phyloP scores from a whole-genome alignment of 169 alveolate genomes.

The Condylostoma magnum region DNA sequence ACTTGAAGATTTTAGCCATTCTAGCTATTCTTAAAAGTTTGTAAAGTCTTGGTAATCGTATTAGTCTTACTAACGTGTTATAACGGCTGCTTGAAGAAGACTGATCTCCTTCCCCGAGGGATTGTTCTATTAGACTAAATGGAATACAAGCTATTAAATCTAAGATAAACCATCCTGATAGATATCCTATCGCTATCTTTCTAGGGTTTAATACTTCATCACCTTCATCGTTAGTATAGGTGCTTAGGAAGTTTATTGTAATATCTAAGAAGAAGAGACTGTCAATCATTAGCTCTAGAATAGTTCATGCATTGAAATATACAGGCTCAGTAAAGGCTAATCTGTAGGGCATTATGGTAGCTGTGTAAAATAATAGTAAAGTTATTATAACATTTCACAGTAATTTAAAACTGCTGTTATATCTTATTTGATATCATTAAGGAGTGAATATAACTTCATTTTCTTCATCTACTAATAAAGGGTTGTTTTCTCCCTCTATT shows the following conservation, averaged over 20 bases:
- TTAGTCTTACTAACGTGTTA: slow-evolving; percentile 39
- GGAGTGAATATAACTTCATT: neutral
- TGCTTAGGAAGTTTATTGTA: neutral
- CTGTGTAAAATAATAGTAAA: slow-evolving; percentile 44
- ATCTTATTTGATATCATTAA: neutral
- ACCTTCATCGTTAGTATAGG: slow-evolving; percentile 1
- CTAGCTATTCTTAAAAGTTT: slow-evolving; percentile 49
- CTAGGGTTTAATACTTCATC: neutral
- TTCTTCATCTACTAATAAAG: neutral
- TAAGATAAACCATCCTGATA: slow-evolving; percentile 14
- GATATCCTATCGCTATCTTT: slow-evolving; percentile 8
- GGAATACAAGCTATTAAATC: slow-evolving; percentile 12
- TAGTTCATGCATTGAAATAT: too few species aligned
- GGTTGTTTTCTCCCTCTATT: neutral
- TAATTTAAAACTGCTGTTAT: too few species aligned
- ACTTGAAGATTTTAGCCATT: slow-evolving; percentile 34
- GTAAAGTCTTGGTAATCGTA: slow-evolving; percentile 47
- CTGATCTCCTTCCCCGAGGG: neutral
- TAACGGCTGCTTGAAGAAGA: neutral
- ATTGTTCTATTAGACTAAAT: neutral
- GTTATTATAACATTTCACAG: neutral
- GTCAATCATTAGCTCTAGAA: slow-evolving; percentile 1
- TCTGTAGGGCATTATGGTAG: slow-evolving; percentile 51
- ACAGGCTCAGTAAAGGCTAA: slow-evolving; percentile 36
- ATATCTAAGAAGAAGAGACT: neutral